Conservation (phyloP, 2,329 filamentous ascomycete genomes). For the Microascus cirrosus region DNA sequence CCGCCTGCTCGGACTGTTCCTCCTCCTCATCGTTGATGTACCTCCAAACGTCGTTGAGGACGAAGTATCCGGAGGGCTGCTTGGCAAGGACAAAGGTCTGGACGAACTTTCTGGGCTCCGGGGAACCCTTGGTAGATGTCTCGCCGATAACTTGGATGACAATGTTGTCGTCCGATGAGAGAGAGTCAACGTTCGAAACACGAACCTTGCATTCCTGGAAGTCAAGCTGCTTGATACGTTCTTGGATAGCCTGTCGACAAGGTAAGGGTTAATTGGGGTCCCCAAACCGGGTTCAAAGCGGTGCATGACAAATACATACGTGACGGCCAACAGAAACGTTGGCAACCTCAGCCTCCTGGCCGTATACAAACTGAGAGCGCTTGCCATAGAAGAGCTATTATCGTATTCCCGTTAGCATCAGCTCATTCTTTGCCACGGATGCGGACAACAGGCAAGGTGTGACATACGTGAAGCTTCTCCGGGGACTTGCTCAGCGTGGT, state of each 20-base stretch:
- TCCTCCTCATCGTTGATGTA: constrained; percentile 82
- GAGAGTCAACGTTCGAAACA: constrained; percentile 94
- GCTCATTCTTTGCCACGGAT: background rate
- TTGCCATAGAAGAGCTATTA: constrained; percentile 84
- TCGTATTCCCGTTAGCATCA: constrained; percentile 14
- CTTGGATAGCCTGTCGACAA: constrained; percentile 64
- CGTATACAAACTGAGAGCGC: constrained; percentile 88
- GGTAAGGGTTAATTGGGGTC: constrained; percentile 1
- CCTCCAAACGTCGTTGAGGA: constrained; percentile 95
- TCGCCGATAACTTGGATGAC: constrained; percentile 97
- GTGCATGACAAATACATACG: constrained; percentile 33
- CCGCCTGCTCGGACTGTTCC: constrained; percentile 32
- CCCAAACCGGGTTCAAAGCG: background rate
- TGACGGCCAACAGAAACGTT: constrained; percentile 77
- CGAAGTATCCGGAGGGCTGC: constrained; percentile 95
- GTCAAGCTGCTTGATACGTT: constrained; percentile 84
- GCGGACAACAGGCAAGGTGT: background rate
- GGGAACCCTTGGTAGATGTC: constrained; percentile 89
- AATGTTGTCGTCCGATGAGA: constrained; percentile 85
- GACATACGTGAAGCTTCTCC: constrained; percentile 72
- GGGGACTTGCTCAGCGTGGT: constrained; percentile 90
- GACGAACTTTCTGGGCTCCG: constrained; percentile 88
- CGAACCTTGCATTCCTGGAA: constrained; percentile 98
- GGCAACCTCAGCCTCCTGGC: constrained; percentile 80
- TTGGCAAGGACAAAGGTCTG: constrained; percentile 96